Evolutionary conservation across 163 green algal genomes (phyloP), one percentile per base, ranked within the genome.

Genomic region (Trebouxiophyceae sp.): DNA sequence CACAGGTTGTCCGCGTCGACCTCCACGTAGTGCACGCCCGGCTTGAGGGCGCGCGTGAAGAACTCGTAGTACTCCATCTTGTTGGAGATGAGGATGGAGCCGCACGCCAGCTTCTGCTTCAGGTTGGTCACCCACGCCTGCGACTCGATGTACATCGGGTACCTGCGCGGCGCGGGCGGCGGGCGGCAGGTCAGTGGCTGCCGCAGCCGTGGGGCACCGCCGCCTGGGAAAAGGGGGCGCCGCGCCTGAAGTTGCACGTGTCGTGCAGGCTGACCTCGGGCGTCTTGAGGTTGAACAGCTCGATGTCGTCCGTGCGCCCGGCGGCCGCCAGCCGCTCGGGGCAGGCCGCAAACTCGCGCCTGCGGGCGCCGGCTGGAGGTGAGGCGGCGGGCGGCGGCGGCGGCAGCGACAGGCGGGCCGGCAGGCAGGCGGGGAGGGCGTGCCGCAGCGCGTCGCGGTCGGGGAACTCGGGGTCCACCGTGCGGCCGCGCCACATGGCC

Each of bases 61-160:
- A 72, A 83, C 60, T 83, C 77, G 31, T 62, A 76, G 60, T 70
- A 76, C 16, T 68, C 60, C 54, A 76, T 62, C 33, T 71, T 50
- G 32, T 68, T 54, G 29, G 50, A 63, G 27, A 81, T 27, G 3
- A 77, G 12, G 5, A 76, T 33, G 33, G 60, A 70, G 33, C 70
- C 67, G 33, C 70, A 70, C 7, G 63, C 68, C 57, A 84, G 45
- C 68, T 84, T 84, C 32, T 80, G 74, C 58, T 77, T 77, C 20
- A 78, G 58, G 46, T 84, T 84, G 34, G 54, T 71, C 5, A 60
- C 76, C 67, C 73, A 84, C 7, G 73, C 70, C 22, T 70, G 26
- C 12, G 69, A 69, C 65, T 84, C 77, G 19, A 84, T 68, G 65
- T 81, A 76, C 57, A 81, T 62, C 2, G 62, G 65, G 70, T 77